phyloP scores from a whole-genome alignment of 1,284 basidiomycete genomes.

The Cutaneotrichosporon cyanovorans region DNA sequence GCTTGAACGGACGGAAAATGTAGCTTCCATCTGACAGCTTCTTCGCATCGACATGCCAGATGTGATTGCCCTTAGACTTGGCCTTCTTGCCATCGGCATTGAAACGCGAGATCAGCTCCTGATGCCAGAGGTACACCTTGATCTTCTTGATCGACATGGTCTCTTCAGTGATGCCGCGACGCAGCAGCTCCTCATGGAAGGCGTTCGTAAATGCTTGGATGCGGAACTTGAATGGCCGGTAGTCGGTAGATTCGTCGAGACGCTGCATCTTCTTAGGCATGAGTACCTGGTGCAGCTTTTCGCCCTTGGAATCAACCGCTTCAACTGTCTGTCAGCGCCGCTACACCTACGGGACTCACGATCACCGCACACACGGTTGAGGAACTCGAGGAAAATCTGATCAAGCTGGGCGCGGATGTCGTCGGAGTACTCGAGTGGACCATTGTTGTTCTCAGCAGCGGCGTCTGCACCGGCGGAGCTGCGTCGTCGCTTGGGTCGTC shows the following conservation, averaged over 20 bases:
- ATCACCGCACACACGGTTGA: conserved; percentile 85
- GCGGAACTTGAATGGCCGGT: conserved; percentile 97
- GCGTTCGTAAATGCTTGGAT: conserved; percentile 98
- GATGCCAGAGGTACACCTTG: conserved; percentile 92
- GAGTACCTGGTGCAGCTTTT: conserved; percentile 93
- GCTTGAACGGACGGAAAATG: conserved; percentile 85
- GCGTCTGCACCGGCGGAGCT: conserved; percentile 27
- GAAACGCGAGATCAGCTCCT: conserved; percentile 87
- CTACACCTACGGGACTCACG: conserved; percentile 50
- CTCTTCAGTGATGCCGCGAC: conserved; percentile 49
- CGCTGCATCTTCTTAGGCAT: conserved; percentile 99
- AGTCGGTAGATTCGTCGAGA: conserved; percentile 89
- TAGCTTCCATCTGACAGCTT: conserved; percentile 69
- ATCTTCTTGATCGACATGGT: conserved; percentile 61
- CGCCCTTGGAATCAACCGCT: conserved; percentile 85
- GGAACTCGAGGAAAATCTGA: conserved; percentile 81
- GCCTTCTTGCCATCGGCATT: conserved; percentile 99
- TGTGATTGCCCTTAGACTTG: conserved; percentile 98
- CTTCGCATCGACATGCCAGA: conserved; percentile 97
- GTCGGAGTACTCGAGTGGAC: conserved; percentile 34
- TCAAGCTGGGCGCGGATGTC: conserved; percentile 80
- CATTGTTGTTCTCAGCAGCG: conserved; percentile 14
- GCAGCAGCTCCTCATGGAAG: conserved; percentile 69
- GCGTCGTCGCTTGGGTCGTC: conserved; percentile 33
- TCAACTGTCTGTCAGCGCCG: conserved; percentile 58